phyloP scores from a whole-genome alignment of 129 eudicot genomes.

The Erigeron canadensis region DNA sequence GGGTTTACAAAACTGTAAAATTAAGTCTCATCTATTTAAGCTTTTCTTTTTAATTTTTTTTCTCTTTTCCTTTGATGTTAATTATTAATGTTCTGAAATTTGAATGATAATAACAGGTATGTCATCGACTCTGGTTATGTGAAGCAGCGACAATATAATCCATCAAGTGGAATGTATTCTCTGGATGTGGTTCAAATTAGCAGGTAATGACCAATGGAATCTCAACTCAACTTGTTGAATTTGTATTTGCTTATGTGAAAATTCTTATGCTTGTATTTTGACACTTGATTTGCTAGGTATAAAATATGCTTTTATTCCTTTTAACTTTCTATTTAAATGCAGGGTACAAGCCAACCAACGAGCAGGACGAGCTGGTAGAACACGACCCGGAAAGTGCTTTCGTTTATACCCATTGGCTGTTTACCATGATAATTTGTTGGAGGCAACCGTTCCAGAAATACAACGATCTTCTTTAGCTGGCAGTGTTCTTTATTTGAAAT shows the following conservation, averaged over 20 bases:
- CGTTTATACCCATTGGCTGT: slow-evolving; percentile 77
- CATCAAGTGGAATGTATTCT: slow-evolving; percentile 96
- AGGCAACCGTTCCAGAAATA: slow-evolving; percentile 92
- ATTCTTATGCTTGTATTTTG: too few species aligned
- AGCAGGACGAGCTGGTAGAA: slow-evolving; percentile 98
- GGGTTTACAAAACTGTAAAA: too few species aligned
- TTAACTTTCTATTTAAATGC: slow-evolving; percentile 6
- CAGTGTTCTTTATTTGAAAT: slow-evolving; percentile 92
- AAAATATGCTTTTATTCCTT: too few species aligned
- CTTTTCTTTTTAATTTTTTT: too few species aligned
- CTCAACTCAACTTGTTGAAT: background rate
- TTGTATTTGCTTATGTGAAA: background rate
- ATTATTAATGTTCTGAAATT: too few species aligned
- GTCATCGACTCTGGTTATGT: slow-evolving; percentile 97
- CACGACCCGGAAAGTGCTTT: slow-evolving; percentile 94
- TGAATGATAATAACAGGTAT: slow-evolving; percentile 41
- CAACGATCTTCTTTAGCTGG: slow-evolving; percentile 96
- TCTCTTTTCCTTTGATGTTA: too few species aligned
- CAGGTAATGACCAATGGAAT: slow-evolving; percentile 42
- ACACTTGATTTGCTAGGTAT: background rate
- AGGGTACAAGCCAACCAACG: slow-evolving; percentile 99
- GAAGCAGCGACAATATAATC: slow-evolving; percentile 95
- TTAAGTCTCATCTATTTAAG: too few species aligned
- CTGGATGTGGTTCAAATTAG: slow-evolving; percentile 91
- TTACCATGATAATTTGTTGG: slow-evolving; percentile 76